Conservation (phyloP, 1,139 yeast genomes). For the Sugiyamaella xylanicola region DNA sequence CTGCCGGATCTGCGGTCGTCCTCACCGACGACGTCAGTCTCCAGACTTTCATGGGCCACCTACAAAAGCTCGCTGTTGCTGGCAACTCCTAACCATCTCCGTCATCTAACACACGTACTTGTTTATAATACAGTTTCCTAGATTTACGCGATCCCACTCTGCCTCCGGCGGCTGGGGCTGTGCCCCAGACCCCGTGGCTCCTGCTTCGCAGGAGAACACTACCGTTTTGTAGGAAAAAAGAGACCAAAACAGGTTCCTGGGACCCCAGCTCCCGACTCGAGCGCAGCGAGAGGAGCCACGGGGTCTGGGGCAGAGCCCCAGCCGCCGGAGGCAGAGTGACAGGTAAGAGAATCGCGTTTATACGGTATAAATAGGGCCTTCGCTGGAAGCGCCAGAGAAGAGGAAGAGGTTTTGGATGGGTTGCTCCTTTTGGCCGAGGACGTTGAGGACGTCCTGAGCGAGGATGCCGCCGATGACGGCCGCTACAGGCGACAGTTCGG, state of each 20-base stretch:
- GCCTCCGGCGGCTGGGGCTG: not conserved
- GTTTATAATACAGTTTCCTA: not conserved
- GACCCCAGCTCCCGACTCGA: not conserved
- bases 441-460: slow-evolving; percentile 89
- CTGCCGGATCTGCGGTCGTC: slow-evolving; percentile 70
- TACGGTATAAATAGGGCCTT: slow-evolving; percentile 73
- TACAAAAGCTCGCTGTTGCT: slow-evolving; percentile 76
- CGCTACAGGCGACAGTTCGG: slow-evolving; percentile 82
- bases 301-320: slow-evolving; percentile 5
- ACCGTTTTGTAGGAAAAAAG: too few relatives aligned
- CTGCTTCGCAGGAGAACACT: not conserved
- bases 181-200: not conserved
- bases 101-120: not conserved
- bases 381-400: slow-evolving; percentile 68
- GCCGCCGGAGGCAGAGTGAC: not conserved
- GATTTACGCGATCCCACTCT: not conserved
- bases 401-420: slow-evolving; percentile 82
- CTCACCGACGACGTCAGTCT: slow-evolving; percentile 93
- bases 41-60: slow-evolving; percentile 88
- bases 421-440: slow-evolving; percentile 69
- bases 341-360: slow-evolving; percentile 29
- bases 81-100: slow-evolving; percentile 38
- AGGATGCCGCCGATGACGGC: slow-evolving; percentile 89
- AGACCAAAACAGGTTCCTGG: not conserved
- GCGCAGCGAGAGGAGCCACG: not conserved